Evolutionary conservation across 768 basidiomycete species (phyloP), one percentile per base, ranked within the genome.

Genomic region (Lanmaoa pseudosensibilis): DNA sequence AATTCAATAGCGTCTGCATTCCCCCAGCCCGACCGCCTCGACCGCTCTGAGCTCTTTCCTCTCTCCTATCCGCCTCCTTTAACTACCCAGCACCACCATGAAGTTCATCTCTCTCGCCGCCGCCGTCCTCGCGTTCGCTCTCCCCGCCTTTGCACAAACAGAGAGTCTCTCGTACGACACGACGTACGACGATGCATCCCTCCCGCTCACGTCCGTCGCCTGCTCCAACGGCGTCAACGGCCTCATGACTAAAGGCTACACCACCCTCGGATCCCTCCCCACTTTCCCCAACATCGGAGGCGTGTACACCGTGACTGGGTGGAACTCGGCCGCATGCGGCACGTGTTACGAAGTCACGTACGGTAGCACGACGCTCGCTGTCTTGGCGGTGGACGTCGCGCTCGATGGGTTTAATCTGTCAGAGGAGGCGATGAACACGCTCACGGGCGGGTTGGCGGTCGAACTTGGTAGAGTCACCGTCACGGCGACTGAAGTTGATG

Each of bases 391-490:
- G 11, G 75, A 74, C 39, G 46, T 46, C 18, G 59, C 63, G 11
- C 27, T 5, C 3, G 58, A 59, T 0, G 78, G 75, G 8, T 84
- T 82, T 61, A 82, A 80, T 54, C 66, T 85, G 30, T 77, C 82
- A 1, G 62, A 77, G 58, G 69, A 63, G 21, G 83, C 84, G n/a
- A 81, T 86, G 82, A 78, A 85, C 57, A 62, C 60, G 15, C 65
- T 86, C 57, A 86, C 84, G 12, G 70, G 73, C 46, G 75, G 73
- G 36, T 69, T 80, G 60, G 85, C 78, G 0, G 73, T 67, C 40
- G 63, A 75, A 36, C 64, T 81, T 25, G 86, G 86, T 10, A 70
- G 78, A 25, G 74, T 86, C 21, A 45, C 73, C 15, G 82, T 82
- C 13, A 72, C 67, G 10, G 70, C 80, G 6, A 69, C 56, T 4